phyloP scores from a whole-genome alignment of 441 rosid species.

The Macaranga tanarius region DNA sequence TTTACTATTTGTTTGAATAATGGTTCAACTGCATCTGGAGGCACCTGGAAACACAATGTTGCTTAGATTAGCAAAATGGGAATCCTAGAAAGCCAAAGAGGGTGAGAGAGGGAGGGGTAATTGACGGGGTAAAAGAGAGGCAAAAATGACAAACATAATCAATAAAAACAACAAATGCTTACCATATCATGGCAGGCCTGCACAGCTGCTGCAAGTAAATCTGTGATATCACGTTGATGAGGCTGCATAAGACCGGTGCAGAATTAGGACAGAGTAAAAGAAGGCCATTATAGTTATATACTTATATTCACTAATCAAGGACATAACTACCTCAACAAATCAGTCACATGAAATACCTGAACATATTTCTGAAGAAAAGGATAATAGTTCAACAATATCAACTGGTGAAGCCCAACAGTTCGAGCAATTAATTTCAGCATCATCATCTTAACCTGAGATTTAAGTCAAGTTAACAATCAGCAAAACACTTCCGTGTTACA shows the following conservation, averaged over 20 bases:
- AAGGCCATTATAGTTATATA: not conserved
- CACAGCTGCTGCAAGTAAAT: constrained; percentile 89
- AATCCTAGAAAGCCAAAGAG: not conserved
- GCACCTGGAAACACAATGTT: constrained; percentile 53
- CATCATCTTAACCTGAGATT: constrained; percentile 87
- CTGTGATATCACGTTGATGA: constrained; percentile 77
- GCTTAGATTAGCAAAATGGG: constrained; percentile 15
- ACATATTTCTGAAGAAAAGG: constrained; percentile 77
- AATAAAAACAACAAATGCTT: constrained; percentile 26
- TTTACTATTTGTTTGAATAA: constrained; percentile 88
- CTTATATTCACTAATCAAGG: not conserved
- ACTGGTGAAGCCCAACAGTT: constrained; percentile 83
- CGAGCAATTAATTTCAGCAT: constrained; percentile 88
- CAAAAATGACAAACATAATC: not conserved
- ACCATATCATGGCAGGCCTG: constrained; percentile 86
- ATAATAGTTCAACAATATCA: constrained; percentile 74
- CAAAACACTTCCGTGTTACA: not conserved
- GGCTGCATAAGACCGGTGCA: constrained; percentile 54
- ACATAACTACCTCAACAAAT: not conserved
- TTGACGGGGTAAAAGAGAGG: not conserved
- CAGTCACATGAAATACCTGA: constrained; percentile 48
- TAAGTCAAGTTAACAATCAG: constrained; percentile 6
- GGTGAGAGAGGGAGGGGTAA: not conserved
- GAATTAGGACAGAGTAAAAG: not conserved
- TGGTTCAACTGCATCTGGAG: constrained; percentile 95